phyloP scores from a whole-genome alignment of 2,329 filamentous ascomycete genomes.

The Fusarium subglutinans region DNA sequence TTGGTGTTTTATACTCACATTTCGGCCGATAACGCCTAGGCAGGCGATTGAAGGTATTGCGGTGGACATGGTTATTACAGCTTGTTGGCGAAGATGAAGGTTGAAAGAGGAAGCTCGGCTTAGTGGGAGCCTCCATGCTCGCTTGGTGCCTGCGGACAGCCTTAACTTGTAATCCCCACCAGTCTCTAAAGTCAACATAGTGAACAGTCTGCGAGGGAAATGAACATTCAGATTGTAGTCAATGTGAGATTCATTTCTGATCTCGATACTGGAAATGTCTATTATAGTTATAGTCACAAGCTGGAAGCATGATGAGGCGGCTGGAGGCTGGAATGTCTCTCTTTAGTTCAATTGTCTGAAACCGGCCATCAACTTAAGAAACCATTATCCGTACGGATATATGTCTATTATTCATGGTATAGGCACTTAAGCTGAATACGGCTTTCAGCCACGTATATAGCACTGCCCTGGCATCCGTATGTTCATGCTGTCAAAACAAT shows the following conservation, averaged over 20 bases:
- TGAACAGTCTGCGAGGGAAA: not conserved
- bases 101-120: slow-evolving; percentile 29
- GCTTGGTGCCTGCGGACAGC: slow-evolving; percentile 23
- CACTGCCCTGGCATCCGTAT: not conserved
- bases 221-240: not conserved
- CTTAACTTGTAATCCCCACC: slow-evolving; percentile 32
- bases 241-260: not conserved
- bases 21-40: slow-evolving; percentile 91
- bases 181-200: slow-evolving; percentile 17
- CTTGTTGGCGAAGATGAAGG: slow-evolving; percentile 21
- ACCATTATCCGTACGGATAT: not conserved
- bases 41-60: slow-evolving; percentile 86
- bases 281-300: not conserved
- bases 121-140: slow-evolving; percentile 31
- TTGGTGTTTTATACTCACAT: slow-evolving; percentile 65
- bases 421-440: not conserved
- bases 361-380: slow-evolving; percentile 28
- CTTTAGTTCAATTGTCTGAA: slow-evolving; percentile 33
- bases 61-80: slow-evolving; percentile 60
- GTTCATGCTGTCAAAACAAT: slow-evolving; percentile 6
- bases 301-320: slow-evolving; percentile 7
- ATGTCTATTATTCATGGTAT: not conserved
- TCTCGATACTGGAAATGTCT: not conserved
- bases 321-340: slow-evolving; percentile 35
- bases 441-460: not conserved